Base-by-base conservation (phyloP, 2,329 filamentous ascomycete genomes). In the Colletotrichum chrysophilum region DNA sequence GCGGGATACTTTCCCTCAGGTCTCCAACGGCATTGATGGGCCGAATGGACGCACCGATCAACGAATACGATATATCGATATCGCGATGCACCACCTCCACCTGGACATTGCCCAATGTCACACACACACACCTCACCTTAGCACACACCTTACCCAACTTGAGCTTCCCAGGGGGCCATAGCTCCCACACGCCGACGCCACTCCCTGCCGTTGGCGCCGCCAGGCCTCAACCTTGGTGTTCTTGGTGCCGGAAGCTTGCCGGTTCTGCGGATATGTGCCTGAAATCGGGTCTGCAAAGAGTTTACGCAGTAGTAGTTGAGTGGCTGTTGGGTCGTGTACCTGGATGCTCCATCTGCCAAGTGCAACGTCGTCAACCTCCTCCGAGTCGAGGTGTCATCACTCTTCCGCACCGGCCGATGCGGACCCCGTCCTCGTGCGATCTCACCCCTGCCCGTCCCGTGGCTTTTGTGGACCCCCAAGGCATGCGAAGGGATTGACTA, bases 321-420 rank as follows among this genome's bases (percentile, higher is more conserved):
- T 61, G 58, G 58, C n/a, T 56, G 52, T 56, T 61, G 58, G 12
- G 28, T 34, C 16, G 18, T 52, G 65, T 56, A 56, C 48, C 61
- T 38, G 34, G 61, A 36, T 13, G 10, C 43, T 30, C n/a, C 28
- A 52, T 67, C 28, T 24, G 24, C 43, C 26, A 24, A 58, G 16
- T 68, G 66, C 56, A 69, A 69, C 66, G 43, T 48, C 65, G 60
- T 30, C 24, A 18, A 56, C 67, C 64, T 67, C 71, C 75, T 48
- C 75, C 74, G 72, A 77, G 60, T 77, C 76, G 69, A 76, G 43
- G 76, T 77, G 76, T 77, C 76, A 77, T 77, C 76, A 76, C 69
- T 69, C 70, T 67, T 38, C 70, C 64, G 64, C 58, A 65, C 64
- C 70, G 56, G 70, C 64, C 73, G 73, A 55, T 68, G 55, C 70